Percentiles rank a stretch among this genome's conserved stretches.
Evolutionary conservation across 257 asterid species (phyloP).

Genomic region (Solanum appendiculatum): DNA sequence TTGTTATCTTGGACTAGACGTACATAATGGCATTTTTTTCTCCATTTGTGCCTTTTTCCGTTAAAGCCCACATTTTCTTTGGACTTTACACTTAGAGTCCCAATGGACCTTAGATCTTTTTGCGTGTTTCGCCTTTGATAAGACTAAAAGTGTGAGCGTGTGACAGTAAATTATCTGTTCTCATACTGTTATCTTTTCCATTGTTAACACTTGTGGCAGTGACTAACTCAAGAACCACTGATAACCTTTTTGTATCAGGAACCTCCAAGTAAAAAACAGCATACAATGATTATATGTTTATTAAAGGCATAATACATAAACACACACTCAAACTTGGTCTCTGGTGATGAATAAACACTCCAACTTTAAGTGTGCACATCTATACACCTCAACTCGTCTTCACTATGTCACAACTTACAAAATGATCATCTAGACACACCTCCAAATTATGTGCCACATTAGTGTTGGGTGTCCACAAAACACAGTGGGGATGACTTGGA

Average conservation of each 20-base stretch:
- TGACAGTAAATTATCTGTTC: not conserved
- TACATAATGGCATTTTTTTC: not conserved
- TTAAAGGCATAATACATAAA: not conserved
- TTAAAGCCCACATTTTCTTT: not conserved
- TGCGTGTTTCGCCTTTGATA: not conserved
- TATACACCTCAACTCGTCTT: not conserved
- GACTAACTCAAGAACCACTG: not conserved
- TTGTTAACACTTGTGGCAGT: not conserved
- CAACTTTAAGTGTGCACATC: not conserved
- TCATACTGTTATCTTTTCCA: not conserved
- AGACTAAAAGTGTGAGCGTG: not conserved
- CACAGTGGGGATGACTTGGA: not conserved
- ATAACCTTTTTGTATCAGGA: not conserved
- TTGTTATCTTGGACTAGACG: not conserved
- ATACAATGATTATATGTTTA: not conserved
- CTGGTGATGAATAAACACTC: not conserved
- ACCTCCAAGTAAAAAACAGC: not conserved
- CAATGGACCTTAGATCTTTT: not conserved
- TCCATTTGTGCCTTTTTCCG: not conserved
- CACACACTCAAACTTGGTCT: not conserved
- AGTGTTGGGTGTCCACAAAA: not conserved
- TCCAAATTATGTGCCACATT: not conserved
- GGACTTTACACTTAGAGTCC: not conserved
- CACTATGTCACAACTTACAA: not conserved
- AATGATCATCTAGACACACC: not conserved